Evolutionary conservation across 1,284 basidiomycete species (phyloP).

Genomic region (Austroboletus niveus): DNA sequence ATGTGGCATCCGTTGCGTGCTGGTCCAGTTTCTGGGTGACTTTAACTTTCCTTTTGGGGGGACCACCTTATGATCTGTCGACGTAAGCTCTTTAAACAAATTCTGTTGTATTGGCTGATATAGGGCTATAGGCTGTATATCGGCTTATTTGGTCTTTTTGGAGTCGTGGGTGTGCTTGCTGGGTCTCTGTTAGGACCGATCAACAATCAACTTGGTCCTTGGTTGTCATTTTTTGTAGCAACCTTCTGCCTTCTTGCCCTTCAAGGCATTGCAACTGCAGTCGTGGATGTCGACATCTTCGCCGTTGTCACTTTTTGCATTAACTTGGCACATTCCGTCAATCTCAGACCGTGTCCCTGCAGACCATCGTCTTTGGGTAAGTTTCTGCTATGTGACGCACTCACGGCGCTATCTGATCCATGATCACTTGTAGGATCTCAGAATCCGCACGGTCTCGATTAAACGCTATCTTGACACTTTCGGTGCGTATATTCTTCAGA

Average conservation of each 20-base stretch:
- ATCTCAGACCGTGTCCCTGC: slow-evolving; percentile 38
- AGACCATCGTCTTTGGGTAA: slow-evolving; percentile 40
- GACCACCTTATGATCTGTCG: slow-evolving; percentile 59
- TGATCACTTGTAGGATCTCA: slow-evolving; percentile 43
- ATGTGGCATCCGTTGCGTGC: slow-evolving; percentile 53
- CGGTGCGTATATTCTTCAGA: slow-evolving; percentile 33
- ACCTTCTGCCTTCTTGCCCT: slow-evolving; percentile 43
- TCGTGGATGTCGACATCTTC: slow-evolving; percentile 54
- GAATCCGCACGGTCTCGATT: slow-evolving; percentile 56
- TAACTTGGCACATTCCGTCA: slow-evolving; percentile 45
- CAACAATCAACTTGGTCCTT: slow-evolving; percentile 61
- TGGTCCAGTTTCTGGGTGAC: slow-evolving; percentile 70
- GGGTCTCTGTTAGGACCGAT: slow-evolving; percentile 58
- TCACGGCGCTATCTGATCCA: not conserved
- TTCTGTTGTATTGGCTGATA: slow-evolving; percentile 1
- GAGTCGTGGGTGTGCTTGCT: slow-evolving; percentile 61
- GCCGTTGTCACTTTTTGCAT: slow-evolving; percentile 48
- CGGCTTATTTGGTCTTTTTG: slow-evolving; percentile 68
- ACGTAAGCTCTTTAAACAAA: slow-evolving; percentile 43
- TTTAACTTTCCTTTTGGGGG: slow-evolving; percentile 67
- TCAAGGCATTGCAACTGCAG: slow-evolving; percentile 52
- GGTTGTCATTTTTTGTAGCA: slow-evolving; percentile 57
- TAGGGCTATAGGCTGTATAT: slow-evolving; percentile 50
- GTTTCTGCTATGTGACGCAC: not conserved
- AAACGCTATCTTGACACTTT: slow-evolving; percentile 61